These are phyloP conservation scores for Colletotrichum brevisporum DNA, from an alignment of 2,329 filamentous ascomycete species.

Conservation along the genomic window DNA sequence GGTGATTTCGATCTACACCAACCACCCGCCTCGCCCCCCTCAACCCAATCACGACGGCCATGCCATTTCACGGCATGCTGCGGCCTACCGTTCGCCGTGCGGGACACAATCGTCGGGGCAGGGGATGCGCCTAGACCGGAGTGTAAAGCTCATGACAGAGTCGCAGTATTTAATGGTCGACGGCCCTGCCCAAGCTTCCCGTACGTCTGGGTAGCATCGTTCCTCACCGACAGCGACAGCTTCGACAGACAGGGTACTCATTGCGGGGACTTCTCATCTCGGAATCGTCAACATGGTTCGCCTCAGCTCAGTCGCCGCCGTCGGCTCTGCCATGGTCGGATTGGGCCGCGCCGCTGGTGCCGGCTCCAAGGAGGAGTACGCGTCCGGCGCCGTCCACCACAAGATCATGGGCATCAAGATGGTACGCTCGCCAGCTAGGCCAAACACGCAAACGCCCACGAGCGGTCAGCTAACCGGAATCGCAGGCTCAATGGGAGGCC, in stretches of 20 bases:
- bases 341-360: constrained; percentile 43
- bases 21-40: neutral
- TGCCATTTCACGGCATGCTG: constrained; percentile 6
- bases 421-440: constrained; percentile 26
- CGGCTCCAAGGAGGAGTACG: constrained; percentile 44
- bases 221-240: neutral
- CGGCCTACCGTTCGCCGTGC: neutral
- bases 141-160: neutral
- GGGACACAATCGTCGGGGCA: neutral
- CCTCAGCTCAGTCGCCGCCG: constrained; percentile 36
- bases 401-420: constrained; percentile 46
- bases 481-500: constrained; percentile 50
- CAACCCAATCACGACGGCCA: neutral
- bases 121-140: neutral
- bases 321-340: constrained; percentile 43
- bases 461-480: constrained; percentile 28
- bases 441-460: neutral
- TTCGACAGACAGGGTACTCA: neutral
- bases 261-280: too few relatives aligned
- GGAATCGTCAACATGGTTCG: constrained; percentile 42
- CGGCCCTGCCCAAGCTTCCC: neutral
- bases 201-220: neutral
- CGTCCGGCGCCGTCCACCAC: constrained; percentile 42
- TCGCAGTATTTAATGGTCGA: neutral
- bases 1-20: neutral